A percentile compares a stretch with the other conserved stretches of the same genome.
phyloP scores from a whole-genome alignment of 352 stramenopile genomes.

The Pythium apleroticum region DNA sequence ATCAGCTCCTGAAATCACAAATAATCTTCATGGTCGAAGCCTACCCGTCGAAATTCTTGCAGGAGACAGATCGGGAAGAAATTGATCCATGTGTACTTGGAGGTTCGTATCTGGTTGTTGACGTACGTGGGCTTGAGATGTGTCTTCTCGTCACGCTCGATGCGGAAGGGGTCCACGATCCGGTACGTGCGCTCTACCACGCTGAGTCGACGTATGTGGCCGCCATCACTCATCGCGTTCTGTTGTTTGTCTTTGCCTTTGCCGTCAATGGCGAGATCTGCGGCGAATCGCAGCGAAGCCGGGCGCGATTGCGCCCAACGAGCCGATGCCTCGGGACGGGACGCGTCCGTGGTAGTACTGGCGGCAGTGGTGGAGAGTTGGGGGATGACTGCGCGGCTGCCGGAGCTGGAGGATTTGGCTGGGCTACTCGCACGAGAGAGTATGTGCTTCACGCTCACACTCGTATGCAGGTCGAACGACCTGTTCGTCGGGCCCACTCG shows the following conservation, averaged over 20 bases:
- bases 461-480: neutral
- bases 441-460: constrained; percentile 6
- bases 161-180: constrained; percentile 63
- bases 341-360: neutral
- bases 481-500: neutral
- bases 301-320: constrained; percentile 24
- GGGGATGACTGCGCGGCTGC: neutral
- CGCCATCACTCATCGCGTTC: constrained; percentile 8
- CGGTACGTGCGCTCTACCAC: constrained; percentile 39
- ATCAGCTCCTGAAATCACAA: too few relatives aligned
- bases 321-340: neutral
- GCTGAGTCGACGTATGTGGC: constrained; percentile 22
- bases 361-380: neutral
- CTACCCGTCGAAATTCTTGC: constrained; percentile 84
- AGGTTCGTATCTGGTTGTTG: constrained; percentile 85
- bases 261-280: neutral
- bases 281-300: constrained; percentile 1
- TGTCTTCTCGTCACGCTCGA: constrained; percentile 50
- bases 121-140: constrained; percentile 57
- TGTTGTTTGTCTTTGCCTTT: neutral
- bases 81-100: constrained; percentile 89
- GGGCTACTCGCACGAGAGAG: neutral
- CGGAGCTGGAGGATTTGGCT: constrained; percentile 1
- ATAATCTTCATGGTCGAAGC: too few relatives aligned
- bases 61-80: constrained; percentile 68